phyloP scores from a whole-genome alignment of 495 filamentous ascomycete genomes.

The Jackrogersella minutella region DNA sequence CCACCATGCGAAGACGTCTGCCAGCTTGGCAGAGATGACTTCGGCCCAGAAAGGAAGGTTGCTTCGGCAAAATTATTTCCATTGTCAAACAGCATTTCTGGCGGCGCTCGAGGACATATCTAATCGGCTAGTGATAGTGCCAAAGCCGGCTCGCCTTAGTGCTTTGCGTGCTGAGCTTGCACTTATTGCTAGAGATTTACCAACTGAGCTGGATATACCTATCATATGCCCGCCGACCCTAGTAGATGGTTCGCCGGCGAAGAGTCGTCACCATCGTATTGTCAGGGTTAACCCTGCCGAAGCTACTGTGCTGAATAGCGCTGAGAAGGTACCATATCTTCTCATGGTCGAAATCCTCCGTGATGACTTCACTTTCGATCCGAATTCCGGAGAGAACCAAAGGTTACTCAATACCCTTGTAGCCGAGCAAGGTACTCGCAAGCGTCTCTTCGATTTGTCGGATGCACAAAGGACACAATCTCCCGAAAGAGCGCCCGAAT shows the following conservation, averaged over 20 bases:
- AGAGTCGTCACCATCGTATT: slow-evolving; percentile 75
- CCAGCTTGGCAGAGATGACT: slow-evolving; percentile 64
- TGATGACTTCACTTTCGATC: slow-evolving; percentile 79
- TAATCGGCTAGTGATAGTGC: slow-evolving; percentile 74
- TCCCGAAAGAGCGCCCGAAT: slow-evolving; percentile 50
- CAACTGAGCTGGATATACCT: slow-evolving; percentile 79
- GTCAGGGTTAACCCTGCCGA: slow-evolving; percentile 80
- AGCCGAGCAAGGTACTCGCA: slow-evolving; percentile 66
- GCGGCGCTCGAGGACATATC: slow-evolving; percentile 79
- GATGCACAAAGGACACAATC: slow-evolving; percentile 53
- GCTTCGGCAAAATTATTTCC: slow-evolving; percentile 76
- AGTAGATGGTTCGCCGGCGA: slow-evolving; percentile 67
- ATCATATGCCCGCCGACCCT: slow-evolving; percentile 74
- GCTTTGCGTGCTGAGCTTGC: slow-evolving; percentile 78
- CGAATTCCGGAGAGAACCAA: slow-evolving; percentile 69
- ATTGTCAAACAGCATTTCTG: slow-evolving; percentile 75
- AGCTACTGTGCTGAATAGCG: slow-evolving; percentile 79
- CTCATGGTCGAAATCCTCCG: slow-evolving; percentile 78
- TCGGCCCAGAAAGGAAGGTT: slow-evolving; percentile 65
- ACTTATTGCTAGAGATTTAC: slow-evolving; percentile 74
- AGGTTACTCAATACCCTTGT: slow-evolving; percentile 66
- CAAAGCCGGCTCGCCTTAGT: slow-evolving; percentile 77
- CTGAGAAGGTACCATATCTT: slow-evolving; percentile 78
- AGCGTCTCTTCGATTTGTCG: slow-evolving; percentile 74
- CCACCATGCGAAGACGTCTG: slow-evolving; percentile 54